Evolutionary conservation across 2,329 filamentous ascomycete genomes (phyloP).

Genomic region (Diplodia seriata): DNA sequence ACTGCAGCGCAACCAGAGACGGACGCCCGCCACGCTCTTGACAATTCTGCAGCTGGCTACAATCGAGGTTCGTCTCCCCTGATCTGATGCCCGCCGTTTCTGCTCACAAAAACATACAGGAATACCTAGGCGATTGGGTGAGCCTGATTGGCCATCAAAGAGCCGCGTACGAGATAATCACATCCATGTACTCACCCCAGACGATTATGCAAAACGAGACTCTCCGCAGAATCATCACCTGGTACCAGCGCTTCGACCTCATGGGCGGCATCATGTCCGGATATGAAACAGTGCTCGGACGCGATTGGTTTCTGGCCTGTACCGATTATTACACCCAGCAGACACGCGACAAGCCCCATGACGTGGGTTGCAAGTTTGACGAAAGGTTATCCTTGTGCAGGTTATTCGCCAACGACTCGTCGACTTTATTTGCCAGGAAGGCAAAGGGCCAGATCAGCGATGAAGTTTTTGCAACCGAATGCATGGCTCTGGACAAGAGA

Average conservation of each 20-base stretch:
- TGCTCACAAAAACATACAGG: constrained; percentile 59
- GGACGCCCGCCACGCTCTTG: constrained; percentile 76
- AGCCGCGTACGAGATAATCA: constrained; percentile 83
- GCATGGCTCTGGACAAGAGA: constrained; percentile 55
- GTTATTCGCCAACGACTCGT: constrained; percentile 80
- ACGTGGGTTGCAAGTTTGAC: constrained; percentile 71
- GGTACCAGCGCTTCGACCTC: constrained; percentile 90
- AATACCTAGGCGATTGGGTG: constrained; percentile 94
- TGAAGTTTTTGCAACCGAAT: constrained; percentile 68
- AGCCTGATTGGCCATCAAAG: constrained; percentile 92
- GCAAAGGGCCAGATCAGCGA: constrained; percentile 68
- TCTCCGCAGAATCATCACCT: constrained; percentile 77
- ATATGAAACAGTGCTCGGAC: constrained; percentile 73
- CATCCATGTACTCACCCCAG: constrained; percentile 77
- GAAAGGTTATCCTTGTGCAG: constrained; percentile 70
- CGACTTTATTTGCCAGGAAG: constrained; percentile 74
- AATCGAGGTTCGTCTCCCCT: constrained; percentile 73
- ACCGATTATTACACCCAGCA: constrained; percentile 69
- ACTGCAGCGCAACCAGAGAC: constrained; percentile 72
- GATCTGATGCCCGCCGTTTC: constrained; percentile 28
- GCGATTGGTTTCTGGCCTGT: constrained; percentile 77
- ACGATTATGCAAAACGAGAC: constrained; percentile 74
- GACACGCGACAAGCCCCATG: constrained; percentile 64
- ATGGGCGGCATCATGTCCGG: constrained; percentile 84
- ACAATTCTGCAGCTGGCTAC: constrained; percentile 92